Evolutionary conservation across 2,329 filamentous ascomycete species (phyloP), one percentile per base, ranked within the genome.

Genomic region (Apiospora marii): DNA sequence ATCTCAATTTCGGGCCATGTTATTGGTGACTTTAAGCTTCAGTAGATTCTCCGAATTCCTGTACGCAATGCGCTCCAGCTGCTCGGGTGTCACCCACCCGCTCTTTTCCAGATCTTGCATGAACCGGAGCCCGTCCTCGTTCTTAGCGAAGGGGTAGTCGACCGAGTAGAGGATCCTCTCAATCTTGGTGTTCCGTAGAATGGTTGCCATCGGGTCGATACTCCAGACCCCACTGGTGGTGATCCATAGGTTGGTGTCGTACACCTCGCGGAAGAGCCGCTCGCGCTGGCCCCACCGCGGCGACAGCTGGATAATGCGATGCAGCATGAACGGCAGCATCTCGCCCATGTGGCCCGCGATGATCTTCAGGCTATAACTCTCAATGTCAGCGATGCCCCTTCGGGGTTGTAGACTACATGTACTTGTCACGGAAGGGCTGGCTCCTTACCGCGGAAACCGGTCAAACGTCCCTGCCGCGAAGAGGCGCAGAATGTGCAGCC

Each of bases 141-240:
- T 89, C 68, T 80, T 81, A 61, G 83, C 83, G 69, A 90, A 89
- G 0, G 89, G 89, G 75, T 90, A 90, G 75, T 90, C 88, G 13
- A 90, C 85, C 73, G 86, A 89, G 76, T 87, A 90, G 76, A 91
- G 71, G 1, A 91, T 83, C 19, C 83, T 82, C 34, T 89, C 87
- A n/a, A 84, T 81, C 24, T 80, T 82, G 1, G 84, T 88, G 8
- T 84, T 85, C 72, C 83, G 74, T 67, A 86, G 72, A 8, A 87
- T 76, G 70, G 81, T 84, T 2, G 83, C 83, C 80, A 91, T 76
- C 6, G 85, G 86, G 71, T 81, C 82, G 24, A 90, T 73, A 41
- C 84, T 84, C 78, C 86, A 89, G 72, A 86, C 84, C 2, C 89
- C 89, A 70, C 84, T 87, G 2, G 88, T 90, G 1, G 88, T 90